Base-by-base conservation (phyloP, 2,329 filamentous ascomycete species). In the Trichoderma simmonsii region DNA sequence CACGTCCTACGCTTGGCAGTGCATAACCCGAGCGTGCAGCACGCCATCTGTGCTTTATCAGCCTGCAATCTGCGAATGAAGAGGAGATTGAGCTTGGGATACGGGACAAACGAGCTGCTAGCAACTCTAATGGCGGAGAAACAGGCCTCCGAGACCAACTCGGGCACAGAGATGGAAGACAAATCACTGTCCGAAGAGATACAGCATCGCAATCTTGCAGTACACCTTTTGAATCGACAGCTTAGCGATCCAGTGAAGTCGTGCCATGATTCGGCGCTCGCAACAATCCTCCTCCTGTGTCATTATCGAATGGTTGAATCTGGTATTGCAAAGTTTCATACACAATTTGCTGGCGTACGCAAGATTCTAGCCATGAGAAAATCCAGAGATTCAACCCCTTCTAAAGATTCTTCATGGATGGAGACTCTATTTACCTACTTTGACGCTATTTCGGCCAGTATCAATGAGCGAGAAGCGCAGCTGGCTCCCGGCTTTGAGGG, bases 261-360 rank as follows among this genome's bases (percentile, higher is more conserved):
- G 5, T 90, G 91, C 69, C 91, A 96, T 76, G 95, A 98, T 80
- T 95, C 93, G 0, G 93, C 96, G 5, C 85, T 98, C 34, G 95
- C 94, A 3, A 97, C 94, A 4, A 89, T 98, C 43, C 87, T 98
- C 51, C 88, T 98, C 9, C 86, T 98, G 4, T 97, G 94, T 79
- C 90, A 98, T 73, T 97, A 97, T 80, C 93, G 97, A 76, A 94
- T 97, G 83, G 96, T 94, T 74, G 95, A 98, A 81, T 96, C 93
- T 1, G 95, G 95, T 3, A 91, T 98, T 75, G 94, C 93, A 24
- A 95, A 95, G 77, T 98, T 98, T 82, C 93, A 94, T 76, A 96
- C 93, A 0, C 95, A 98, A 79, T 94, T 98, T 77, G 94, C 94
- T 1, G 95, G 95, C 0, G 94, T 98, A 51, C 95, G 94, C 82